Conservation (phyloP, 1,139 yeast species). For the Yamadazyma epiphylla region DNA sequence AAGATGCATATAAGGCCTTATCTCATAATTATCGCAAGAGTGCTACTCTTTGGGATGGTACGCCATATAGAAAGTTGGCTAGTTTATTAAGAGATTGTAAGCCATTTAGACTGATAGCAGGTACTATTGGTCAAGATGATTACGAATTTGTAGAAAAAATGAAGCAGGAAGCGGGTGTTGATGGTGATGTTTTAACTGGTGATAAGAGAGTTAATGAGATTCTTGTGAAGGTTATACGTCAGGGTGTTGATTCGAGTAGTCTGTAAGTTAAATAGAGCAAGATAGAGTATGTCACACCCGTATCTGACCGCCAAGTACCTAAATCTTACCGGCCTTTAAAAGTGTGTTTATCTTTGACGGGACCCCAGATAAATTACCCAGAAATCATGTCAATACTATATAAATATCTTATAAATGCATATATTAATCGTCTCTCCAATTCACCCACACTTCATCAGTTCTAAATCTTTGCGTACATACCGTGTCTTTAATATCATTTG, state of each 20-base stretch:
- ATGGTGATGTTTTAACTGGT: conserved; percentile 7
- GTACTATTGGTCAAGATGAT: neutral
- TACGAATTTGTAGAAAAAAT: neutral
- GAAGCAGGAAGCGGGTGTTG: conserved; percentile 1
- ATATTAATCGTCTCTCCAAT: conserved; percentile 66
- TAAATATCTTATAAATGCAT: conserved; percentile 5
- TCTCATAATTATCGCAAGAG: conserved; percentile 38
- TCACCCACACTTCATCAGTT: conserved; percentile 89
- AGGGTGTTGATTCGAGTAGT: conserved; percentile 3
- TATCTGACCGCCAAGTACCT: conserved; percentile 26
- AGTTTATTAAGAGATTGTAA: conserved; percentile 41
- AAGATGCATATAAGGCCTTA: conserved; percentile 30
- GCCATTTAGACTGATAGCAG: conserved; percentile 2
- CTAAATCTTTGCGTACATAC: conserved; percentile 92
- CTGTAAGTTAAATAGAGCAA: neutral
- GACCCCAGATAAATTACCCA: too few relatives aligned
- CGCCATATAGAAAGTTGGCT: conserved; percentile 43
- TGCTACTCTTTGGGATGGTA: conserved; percentile 46
- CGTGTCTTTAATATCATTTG: conserved; percentile 57
- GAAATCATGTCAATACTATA: conserved; percentile 1
- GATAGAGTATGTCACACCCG: conserved; percentile 24
- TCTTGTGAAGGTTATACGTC: conserved; percentile 4
- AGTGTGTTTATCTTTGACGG: conserved; percentile 21
- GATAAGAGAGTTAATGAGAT: conserved; percentile 8
- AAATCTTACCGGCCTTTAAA: conserved; percentile 13